A percentile compares a stretch with the other conserved stretches of the same genome.
phyloP scores from a whole-genome alignment of 2,329 filamentous ascomycete genomes.

The Colletotrichum sublineola region DNA sequence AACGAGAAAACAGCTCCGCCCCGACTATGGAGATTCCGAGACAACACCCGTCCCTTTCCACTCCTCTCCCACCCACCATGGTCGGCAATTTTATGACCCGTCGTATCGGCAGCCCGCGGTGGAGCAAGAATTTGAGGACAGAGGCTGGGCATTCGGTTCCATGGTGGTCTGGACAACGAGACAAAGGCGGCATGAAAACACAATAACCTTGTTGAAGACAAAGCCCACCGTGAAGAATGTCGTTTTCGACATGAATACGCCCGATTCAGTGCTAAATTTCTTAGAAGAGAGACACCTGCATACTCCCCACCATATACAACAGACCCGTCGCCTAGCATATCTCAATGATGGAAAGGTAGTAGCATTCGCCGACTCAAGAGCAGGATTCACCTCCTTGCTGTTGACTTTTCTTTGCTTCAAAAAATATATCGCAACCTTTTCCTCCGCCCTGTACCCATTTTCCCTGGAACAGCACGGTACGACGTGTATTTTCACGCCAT shows the following conservation, averaged over 20 bases:
- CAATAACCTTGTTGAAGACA: slow-evolving; percentile 35
- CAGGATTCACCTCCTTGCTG: slow-evolving; percentile 7
- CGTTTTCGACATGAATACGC: slow-evolving; percentile 3
- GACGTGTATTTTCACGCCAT: slow-evolving; percentile 21
- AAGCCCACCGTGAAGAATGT: not conserved
- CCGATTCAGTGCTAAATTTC: slow-evolving; percentile 21
- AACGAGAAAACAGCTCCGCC: slow-evolving; percentile 33
- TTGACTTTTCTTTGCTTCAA: not conserved
- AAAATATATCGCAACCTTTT: not conserved
- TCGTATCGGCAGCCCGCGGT: slow-evolving; percentile 24
- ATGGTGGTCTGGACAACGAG: slow-evolving; percentile 35
- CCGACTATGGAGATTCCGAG: slow-evolving; percentile 39
- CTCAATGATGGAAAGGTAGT: not conserved
- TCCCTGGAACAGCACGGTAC: not conserved
- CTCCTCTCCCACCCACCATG: not conserved
- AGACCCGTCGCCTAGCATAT: not conserved
- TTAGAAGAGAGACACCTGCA: slow-evolving; percentile 18
- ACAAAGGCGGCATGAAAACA: slow-evolving; percentile 22
- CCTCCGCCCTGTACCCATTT: not conserved
- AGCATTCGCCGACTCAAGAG: not conserved
- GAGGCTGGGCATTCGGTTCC: slow-evolving; percentile 23
- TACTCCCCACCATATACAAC: not conserved
- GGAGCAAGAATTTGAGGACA: slow-evolving; percentile 5
- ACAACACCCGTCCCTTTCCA: slow-evolving; percentile 19
- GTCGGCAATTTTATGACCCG: slow-evolving; percentile 24